Evolutionary conservation across 2,329 filamentous ascomycete species (phyloP).

Genomic region (Remersonia thermophila): DNA sequence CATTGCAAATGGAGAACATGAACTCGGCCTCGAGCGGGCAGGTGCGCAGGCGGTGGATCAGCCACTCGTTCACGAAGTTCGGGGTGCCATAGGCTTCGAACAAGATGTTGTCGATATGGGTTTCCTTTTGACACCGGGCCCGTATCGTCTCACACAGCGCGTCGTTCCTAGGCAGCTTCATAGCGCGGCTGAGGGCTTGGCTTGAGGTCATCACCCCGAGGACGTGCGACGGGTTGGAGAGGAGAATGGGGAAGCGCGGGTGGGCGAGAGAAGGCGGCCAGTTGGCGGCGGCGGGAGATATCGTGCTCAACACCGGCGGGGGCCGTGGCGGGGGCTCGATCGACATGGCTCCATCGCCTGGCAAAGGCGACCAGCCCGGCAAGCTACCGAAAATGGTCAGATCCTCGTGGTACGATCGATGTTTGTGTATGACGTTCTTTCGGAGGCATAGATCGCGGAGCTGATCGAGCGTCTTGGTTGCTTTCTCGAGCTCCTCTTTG

Average conservation of each 20-base stretch:
- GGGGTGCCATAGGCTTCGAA: constrained; percentile 27
- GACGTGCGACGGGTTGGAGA: constrained; percentile 37
- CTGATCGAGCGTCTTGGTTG: constrained; percentile 22
- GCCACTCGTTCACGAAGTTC: constrained; percentile 40
- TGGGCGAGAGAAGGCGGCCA: constrained; percentile 23
- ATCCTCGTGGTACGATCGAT: constrained; percentile 27
- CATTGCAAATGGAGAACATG: constrained; percentile 27
- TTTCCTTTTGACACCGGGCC: constrained; percentile 34
- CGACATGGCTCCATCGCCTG: constrained; percentile 28
- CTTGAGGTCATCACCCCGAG: constrained; percentile 30
- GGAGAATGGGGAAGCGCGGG: constrained; percentile 30
- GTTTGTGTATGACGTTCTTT: constrained; percentile 30
- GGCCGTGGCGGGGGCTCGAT: constrained; percentile 29
- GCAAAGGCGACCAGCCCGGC: constrained; percentile 10
- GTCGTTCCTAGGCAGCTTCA: constrained; percentile 25
- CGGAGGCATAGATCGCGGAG: constrained; percentile 30
- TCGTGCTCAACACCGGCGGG: constrained; percentile 30
- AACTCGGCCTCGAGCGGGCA: constrained; percentile 33
- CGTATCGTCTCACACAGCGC: constrained; percentile 25
- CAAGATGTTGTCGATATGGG: constrained; percentile 33
- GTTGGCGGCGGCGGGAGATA: not conserved
- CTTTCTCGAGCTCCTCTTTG: constrained; percentile 22
- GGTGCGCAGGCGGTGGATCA: constrained; percentile 37
- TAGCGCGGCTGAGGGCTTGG: constrained; percentile 28
- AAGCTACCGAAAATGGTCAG: constrained; percentile 27